phyloP scores from a whole-genome alignment of 768 basidiomycete species.

The Trametopsis cervina region DNA sequence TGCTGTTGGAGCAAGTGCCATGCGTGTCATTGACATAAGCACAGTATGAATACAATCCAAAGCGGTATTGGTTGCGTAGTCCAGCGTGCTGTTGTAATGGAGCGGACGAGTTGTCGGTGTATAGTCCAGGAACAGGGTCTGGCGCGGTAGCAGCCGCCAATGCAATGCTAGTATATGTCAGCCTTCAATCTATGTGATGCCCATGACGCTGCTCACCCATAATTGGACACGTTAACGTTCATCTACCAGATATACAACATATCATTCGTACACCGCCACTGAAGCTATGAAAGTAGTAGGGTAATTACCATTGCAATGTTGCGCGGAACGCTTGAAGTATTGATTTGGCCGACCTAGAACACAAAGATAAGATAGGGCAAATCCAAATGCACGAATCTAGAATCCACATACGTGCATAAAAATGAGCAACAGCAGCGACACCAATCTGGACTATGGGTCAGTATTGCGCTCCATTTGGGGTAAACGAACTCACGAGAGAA shows the following conservation, averaged over 20 bases:
- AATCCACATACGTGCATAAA: slow-evolving; percentile 65
- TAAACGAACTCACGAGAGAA: slow-evolving; percentile 55
- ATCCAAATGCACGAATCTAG: slow-evolving; percentile 9
- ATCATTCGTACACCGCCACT: slow-evolving; percentile 7
- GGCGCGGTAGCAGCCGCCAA: slow-evolving; percentile 38
- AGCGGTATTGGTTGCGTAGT: slow-evolving; percentile 64
- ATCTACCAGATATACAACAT: slow-evolving; percentile 35
- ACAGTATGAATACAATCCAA: slow-evolving; percentile 79
- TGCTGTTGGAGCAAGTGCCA: slow-evolving; percentile 60
- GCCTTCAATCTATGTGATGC: neutral
- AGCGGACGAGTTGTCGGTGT: slow-evolving; percentile 57
- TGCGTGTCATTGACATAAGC: slow-evolving; percentile 54
- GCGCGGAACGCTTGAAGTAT: slow-evolving; percentile 64
- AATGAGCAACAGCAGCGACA: slow-evolving; percentile 55
- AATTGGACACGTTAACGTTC: slow-evolving; percentile 61
- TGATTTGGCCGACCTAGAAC: slow-evolving; percentile 76
- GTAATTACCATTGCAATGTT: slow-evolving; percentile 62
- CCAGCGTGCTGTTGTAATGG: slow-evolving; percentile 53
- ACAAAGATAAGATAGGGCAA: slow-evolving; percentile 19
- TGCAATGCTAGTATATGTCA: slow-evolving; percentile 35
- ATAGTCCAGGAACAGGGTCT: slow-evolving; percentile 57
- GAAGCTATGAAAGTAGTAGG: slow-evolving; percentile 12
- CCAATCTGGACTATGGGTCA: slow-evolving; percentile 33
- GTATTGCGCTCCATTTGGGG: too few species aligned
- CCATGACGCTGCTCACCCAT: slow-evolving; percentile 43